Percentiles rank a stretch among this genome's conserved stretches.
Evolutionary conservation across 2,329 filamentous ascomycete species (phyloP).

Genomic region (Fusarium floridanum): DNA sequence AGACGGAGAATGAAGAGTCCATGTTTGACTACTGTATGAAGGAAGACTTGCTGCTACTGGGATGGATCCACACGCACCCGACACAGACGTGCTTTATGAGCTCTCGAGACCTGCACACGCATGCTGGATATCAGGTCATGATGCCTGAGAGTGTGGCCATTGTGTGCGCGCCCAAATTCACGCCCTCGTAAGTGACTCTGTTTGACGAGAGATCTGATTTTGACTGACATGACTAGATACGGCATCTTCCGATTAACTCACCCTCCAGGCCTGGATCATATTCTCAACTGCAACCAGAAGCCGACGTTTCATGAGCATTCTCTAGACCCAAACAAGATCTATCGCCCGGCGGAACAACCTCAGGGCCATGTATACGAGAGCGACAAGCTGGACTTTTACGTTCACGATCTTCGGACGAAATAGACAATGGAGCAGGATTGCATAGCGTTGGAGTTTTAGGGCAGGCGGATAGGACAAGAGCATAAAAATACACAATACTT

Average conservation of each 20-base stretch:
- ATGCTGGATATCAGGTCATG: constrained; percentile 95
- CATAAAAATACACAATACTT: neutral
- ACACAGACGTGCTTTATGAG: constrained; percentile 99
- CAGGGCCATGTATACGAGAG: constrained; percentile 78
- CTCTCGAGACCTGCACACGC: constrained; percentile 91
- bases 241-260: constrained; percentile 95
- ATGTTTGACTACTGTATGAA: constrained; percentile 91
- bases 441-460: constrained; percentile 44
- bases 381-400: constrained; percentile 71
- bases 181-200: constrained; percentile 72
- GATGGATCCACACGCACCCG: constrained; percentile 99
- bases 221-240: constrained; percentile 67
- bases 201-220: neutral
- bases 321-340: constrained; percentile 77
- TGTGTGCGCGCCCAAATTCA: constrained; percentile 89
- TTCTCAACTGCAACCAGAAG: constrained; percentile 81
- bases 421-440: constrained; percentile 18
- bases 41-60: constrained; percentile 86
- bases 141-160: constrained; percentile 96
- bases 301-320: constrained; percentile 86
- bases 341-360: constrained; percentile 78
- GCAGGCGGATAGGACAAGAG: neutral
- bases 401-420: constrained; percentile 64
- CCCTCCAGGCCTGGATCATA: constrained; percentile 88
- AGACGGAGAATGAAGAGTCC: constrained; percentile 87